phyloP scores from a whole-genome alignment of 805 yeast genomes.

The Yarrowia bubula region DNA sequence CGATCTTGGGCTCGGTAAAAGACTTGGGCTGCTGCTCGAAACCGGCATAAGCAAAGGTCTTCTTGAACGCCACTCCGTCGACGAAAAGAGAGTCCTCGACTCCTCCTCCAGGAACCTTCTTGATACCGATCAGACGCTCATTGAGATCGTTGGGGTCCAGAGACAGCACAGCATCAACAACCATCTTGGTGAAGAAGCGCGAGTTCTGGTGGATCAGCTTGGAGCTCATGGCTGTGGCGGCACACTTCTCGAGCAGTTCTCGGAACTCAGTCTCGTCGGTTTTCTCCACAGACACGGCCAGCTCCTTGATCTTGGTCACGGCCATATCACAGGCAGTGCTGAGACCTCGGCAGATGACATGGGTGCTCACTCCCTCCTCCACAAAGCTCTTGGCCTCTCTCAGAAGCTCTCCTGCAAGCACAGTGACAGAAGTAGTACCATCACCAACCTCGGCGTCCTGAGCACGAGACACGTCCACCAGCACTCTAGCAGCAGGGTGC shows the following conservation, averaged over 20 bases:
- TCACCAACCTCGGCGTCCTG: conserved; percentile 99
- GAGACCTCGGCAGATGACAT: conserved; percentile 82
- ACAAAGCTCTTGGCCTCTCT: conserved; percentile 87
- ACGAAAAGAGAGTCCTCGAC: conserved; percentile 89
- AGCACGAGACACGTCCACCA: conserved; percentile 91
- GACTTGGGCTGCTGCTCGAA: conserved; percentile 97
- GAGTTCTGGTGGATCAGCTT: conserved; percentile 86
- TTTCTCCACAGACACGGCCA: conserved; percentile 67
- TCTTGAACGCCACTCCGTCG: conserved; percentile 95
- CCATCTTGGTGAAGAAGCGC: conserved; percentile 90
- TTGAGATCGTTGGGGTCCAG: conserved; percentile 83
- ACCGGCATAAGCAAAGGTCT: conserved; percentile 96
- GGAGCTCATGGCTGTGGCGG: conserved; percentile 96
- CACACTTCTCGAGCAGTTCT: conserved; percentile 82
- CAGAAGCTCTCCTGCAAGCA: conserved; percentile 82
- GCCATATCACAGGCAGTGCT: conserved; percentile 79
- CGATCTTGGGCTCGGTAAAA: conserved; percentile 74
- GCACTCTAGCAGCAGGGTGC: conserved; percentile 95
- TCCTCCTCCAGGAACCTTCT: conserved; percentile 93
- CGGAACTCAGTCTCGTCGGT: conserved; percentile 60
- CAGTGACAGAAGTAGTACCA: conserved; percentile 96
- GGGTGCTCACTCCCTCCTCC: conserved; percentile 95
- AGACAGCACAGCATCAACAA: conserved; percentile 88
- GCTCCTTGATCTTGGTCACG: conserved; percentile 64
- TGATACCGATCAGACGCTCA: conserved; percentile 88